These are phyloP conservation scores for Fraxinus greggii DNA, from an alignment of 305 asterid genomes.

Conservation along the genomic window DNA sequence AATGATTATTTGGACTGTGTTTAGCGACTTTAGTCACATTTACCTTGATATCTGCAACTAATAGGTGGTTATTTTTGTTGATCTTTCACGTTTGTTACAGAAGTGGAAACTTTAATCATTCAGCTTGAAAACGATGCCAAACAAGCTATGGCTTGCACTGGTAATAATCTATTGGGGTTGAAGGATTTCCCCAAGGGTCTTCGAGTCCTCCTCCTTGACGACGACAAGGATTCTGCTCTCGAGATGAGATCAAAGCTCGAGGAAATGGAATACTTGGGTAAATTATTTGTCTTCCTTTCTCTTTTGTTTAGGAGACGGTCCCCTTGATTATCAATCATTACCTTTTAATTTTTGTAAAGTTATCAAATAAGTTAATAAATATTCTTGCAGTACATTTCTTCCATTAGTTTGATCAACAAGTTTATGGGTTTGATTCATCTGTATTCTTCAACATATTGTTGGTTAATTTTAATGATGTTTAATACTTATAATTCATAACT, in stretches of 20 bases:
- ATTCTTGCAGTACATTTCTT: not conserved
- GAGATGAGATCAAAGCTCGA: slow-evolving; percentile 45
- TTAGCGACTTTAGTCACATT: not conserved
- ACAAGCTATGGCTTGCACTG: slow-evolving; percentile 49
- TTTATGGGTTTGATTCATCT: not conserved
- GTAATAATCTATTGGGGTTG: slow-evolving; percentile 45
- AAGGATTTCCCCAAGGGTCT: slow-evolving; percentile 55
- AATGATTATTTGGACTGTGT: not conserved
- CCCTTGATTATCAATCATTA: not conserved
- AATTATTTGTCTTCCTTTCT: slow-evolving; percentile 6
- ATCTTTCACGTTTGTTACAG: not conserved
- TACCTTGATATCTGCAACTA: not conserved
- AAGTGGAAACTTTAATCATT: not conserved
- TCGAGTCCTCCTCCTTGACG: slow-evolving; percentile 47
- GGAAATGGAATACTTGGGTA: slow-evolving; percentile 46
- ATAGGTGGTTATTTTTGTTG: not conserved
- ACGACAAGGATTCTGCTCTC: slow-evolving; percentile 29
- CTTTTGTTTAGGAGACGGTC: not conserved
- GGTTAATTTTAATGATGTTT: not conserved
- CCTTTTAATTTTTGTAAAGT: not conserved
- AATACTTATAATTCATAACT: not conserved
- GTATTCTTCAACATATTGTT: not conserved
- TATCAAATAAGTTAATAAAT: not conserved
- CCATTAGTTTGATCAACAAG: not conserved
- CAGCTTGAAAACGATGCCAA: slow-evolving; percentile 40